These are phyloP conservation scores for Phytophthora sojae DNA, from an alignment of 352 stramenopile genomes.

Conservation along the genomic window DNA sequence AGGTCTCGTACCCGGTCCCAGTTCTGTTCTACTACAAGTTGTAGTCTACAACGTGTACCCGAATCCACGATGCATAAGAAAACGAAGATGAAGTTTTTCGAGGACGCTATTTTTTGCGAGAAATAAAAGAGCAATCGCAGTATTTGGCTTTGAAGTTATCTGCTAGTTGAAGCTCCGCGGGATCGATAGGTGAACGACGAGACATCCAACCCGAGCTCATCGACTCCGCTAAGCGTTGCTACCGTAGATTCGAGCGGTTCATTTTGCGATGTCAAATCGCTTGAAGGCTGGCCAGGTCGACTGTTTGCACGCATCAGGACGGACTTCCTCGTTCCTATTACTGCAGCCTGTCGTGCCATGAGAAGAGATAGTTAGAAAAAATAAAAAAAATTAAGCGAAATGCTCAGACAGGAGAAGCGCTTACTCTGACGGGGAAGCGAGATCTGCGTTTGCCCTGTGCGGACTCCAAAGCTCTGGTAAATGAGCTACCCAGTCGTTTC, in stretches of 20 bases:
- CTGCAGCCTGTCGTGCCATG: slow-evolving; percentile 17
- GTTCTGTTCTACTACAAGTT: not conserved
- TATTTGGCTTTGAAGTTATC: slow-evolving; percentile 7
- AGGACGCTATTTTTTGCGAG: not conserved
- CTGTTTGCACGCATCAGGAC: slow-evolving; percentile 20
- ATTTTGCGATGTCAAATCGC: slow-evolving; percentile 2
- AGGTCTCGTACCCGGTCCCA: not conserved
- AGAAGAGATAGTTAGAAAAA: not conserved
- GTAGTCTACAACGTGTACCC: not conserved
- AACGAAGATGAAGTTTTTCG: not conserved
- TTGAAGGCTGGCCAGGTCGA: slow-evolving; percentile 7
- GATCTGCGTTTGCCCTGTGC: slow-evolving; percentile 41
- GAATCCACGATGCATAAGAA: slow-evolving; percentile 3
- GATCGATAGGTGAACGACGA: slow-evolving; percentile 61
- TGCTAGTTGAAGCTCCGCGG: slow-evolving; percentile 16
- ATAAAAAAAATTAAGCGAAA: not conserved
- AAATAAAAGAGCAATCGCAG: not conserved
- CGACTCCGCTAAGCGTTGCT: slow-evolving; percentile 48
- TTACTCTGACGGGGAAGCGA: slow-evolving; percentile 40
- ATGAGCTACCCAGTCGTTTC: slow-evolving; percentile 46
- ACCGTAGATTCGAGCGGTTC: slow-evolving; percentile 22
- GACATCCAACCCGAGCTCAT: slow-evolving; percentile 65
- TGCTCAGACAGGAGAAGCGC: not conserved
- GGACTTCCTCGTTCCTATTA: slow-evolving; percentile 20
- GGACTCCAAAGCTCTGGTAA: slow-evolving; percentile 32